Base-by-base conservation (phyloP, 257 asterid species). In the Solanum pimpinellifolium region DNA sequence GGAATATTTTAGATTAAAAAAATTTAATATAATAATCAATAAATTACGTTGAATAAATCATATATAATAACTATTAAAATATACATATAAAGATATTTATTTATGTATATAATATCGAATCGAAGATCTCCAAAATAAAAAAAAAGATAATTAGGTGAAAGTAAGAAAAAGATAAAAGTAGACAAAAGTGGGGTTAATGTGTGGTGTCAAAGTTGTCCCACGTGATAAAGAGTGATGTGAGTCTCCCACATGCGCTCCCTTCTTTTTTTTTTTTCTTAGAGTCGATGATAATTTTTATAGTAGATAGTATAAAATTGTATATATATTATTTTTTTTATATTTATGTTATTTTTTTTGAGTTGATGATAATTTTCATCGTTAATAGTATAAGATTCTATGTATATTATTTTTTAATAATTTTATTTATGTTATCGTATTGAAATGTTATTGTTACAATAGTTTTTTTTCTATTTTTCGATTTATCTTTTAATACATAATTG, bases 121-220 rank as follows among this genome's bases (percentile, higher is more conserved):
- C 3, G 2, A 14, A 16, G 10, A 14, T 60, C 10, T 8, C 0
- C 10, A 3, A 39, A 37, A 37, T 37, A 37, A 37, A 6, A 37
- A 37, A 52, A 80, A 2, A 16, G 15, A 16, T 62, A 4, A 27
- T 47, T 47, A 29, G 44, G 85, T 47, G 85, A 80, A 80, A 81
- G 69, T 49, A 49, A 46, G 69, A 49, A 18, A 29, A 29, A 29
- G 20, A 18, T 46, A 80, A 31, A 81, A 20, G 44, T 47, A 78
- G 46, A 29, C 69, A 87, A 90, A 90, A 59, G 90, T 18, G 70
- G 90, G 92, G 89, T 37, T 39, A 70, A 44, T 87, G 62, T 87
- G 91, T 89, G 91, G 93, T 90, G 90, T 84, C 86, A 86, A 90
- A 87, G 88, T 90, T 89, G 88, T 87, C 84, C 93, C 95, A 92